Evolutionary conservation across 192 early-diverging fungal genomes (phyloP), one percentile per base, ranked within the genome.

Genomic region (Oehlia diaphana): DNA sequence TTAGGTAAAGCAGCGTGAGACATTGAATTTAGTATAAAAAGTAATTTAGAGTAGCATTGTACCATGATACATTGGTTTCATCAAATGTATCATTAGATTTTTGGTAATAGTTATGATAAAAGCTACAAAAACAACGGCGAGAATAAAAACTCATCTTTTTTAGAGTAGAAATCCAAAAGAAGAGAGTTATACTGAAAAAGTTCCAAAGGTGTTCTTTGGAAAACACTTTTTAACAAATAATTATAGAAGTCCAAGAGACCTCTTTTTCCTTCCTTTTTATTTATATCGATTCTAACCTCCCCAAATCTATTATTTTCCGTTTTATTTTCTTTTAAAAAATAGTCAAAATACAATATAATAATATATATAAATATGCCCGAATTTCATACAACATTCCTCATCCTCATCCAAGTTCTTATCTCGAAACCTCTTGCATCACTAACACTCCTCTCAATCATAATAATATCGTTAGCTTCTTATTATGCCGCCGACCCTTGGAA

Each of bases 401-500:
- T 58, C 19, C 53, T 58, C 53, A 58, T 58, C 53, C 53, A 58
- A 58, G 6, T 58, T 58, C 53, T 58, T 7, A 19, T 21, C 53
- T 58, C 53, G 0, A 58, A 58, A 58, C 53, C 53, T 58, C 53
- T 58, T 58, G 53, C 53, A 21, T 58, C 53, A 21, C 53, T 58
- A 7, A 58, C 53, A 7, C 16, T 58, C 19, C 53, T 58, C 53
- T 58, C 53, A 21, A 4, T 58, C 21, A 6, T 58, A 4, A 58
- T 58, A 21, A 21, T 58, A 58, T 58, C 53, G 6, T 16, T 58
- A 58, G 53, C 53, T 58, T 58, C 53, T 58, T 58, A 21, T 58
- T 58, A 58, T 58, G 53, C 53, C 6, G 53, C 53, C 3, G 53
- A 58, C 53, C 53, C 53, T 58, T 58, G 53, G 80, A 80, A 79